Base-by-base conservation (phyloP, 1,139 yeast species). In the Debaryomyces fabryi region DNA sequence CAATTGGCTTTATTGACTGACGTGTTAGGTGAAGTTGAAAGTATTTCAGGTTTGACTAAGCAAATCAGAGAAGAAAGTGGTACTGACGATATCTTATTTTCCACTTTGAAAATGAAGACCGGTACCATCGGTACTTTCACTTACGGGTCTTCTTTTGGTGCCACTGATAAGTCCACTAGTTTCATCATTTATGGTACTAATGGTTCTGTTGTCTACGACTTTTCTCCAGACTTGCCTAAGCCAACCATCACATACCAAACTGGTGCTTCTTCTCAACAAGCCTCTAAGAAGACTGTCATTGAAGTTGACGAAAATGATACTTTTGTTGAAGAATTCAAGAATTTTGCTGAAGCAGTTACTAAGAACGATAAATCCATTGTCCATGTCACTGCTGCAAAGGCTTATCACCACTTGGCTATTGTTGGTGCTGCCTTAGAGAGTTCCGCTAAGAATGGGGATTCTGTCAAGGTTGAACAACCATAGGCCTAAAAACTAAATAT, bases 351-450 rank as follows among this genome's bases (percentile, higher is more conserved):
- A 47, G 91, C 96, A 15, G 83, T 90, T 23, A 58, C 60, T 13
- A 71, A 78, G 49, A 82, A 84, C 52, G 90, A 89, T 65, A 87
- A 86, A 68, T 64, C 76, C 2, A 56, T 78, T 49, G 68, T 88
- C 46, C 71, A 68, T 38, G 81, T 85, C 34, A 76, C 84, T 15
- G 96, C 96, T 20, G 84, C 81, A 53, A 78, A 75, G 53, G 91
- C 96, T 9, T 91, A 87, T 83, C 97, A 91, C 68, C 97, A 92
- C 66, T 82, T 91, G 67, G 96, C 97, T 8, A 81, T 89, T 58
- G 82, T 92, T 50, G 95, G 82, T 48, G 97, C 97, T 38, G 88
- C 89, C 53, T 69, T 92, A 42, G 85, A 86, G 53, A 85, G 95
- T 50, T 81, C 91, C 36, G 64, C 76, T 39, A 69, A 76, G 43